phyloP scores from a whole-genome alignment of 306 rosid species.

The Lathyrus sativus region DNA sequence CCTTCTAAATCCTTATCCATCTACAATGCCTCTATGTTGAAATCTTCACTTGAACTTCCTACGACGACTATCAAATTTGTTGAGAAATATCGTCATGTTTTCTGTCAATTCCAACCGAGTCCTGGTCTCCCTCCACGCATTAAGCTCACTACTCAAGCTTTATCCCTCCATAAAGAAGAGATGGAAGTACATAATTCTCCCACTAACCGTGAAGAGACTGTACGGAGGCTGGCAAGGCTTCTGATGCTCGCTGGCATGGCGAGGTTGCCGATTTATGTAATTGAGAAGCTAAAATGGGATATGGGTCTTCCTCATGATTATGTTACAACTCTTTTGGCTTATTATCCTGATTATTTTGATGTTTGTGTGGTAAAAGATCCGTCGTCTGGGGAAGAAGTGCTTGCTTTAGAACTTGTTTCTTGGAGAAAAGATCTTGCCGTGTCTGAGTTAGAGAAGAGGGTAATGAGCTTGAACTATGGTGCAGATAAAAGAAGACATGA shows the following conservation, averaged over 20 bases:
- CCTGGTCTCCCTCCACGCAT: constrained; percentile 58
- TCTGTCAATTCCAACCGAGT: constrained; percentile 56
- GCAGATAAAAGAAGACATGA: constrained; percentile 43
- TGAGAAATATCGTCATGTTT: constrained; percentile 52
- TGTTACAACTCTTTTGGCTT: constrained; percentile 57
- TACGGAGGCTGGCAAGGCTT: constrained; percentile 62
- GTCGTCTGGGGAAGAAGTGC: constrained; percentile 54
- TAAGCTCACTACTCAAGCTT: constrained; percentile 60
- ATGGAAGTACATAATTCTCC: constrained; percentile 49
- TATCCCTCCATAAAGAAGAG: constrained; percentile 66
- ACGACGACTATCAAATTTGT: constrained; percentile 55
- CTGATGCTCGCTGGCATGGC: constrained; percentile 71
- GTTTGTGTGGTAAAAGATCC: constrained; percentile 58
- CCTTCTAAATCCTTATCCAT: constrained; percentile 61
- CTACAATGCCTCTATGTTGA: constrained; percentile 60
- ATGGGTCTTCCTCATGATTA: constrained; percentile 76
- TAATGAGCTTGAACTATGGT: constrained; percentile 16
- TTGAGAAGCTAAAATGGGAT: constrained; percentile 81
- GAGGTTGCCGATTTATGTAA: constrained; percentile 64
- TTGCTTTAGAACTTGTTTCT: constrained; percentile 72
- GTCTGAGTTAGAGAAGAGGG: constrained; percentile 74
- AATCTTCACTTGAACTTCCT: constrained; percentile 55
- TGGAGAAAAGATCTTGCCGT: constrained; percentile 68
- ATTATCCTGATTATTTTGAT: constrained; percentile 77
- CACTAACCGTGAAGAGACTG: constrained; percentile 49